Percentiles rank a stretch among this genome's conserved stretches.
Evolutionary conservation across 305 asterid species (phyloP).

Genomic region (Rubia peregrina): DNA sequence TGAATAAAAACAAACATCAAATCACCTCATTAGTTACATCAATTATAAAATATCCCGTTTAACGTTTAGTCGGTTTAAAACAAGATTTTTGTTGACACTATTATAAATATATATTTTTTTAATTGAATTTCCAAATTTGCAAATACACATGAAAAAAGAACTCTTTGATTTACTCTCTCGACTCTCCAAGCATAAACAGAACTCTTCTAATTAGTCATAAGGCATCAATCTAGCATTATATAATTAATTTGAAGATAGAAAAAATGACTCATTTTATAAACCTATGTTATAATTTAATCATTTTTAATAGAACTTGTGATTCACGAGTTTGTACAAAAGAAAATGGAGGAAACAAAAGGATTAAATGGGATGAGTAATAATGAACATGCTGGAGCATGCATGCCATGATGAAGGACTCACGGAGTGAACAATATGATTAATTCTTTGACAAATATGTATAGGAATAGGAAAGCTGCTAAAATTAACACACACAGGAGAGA

Average conservation of each 20-base stretch:
- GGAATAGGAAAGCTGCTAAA: constrained; percentile 1
- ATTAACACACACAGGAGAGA: neutral
- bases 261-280: no score
- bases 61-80: no score
- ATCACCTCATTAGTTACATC: no score
- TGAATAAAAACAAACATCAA: no score
- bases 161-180: neutral
- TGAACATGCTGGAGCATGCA: constrained; percentile 10
- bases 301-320: neutral
- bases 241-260: neutral
- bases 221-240: neutral
- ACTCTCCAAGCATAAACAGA: neutral
- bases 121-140: neutral
- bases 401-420: constrained; percentile 17
- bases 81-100: no score
- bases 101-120: no score
- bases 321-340: neutral
- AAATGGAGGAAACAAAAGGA: neutral
- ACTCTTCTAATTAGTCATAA: no score
- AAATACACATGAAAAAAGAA: neutral
- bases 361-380: constrained; percentile 3
- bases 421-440: constrained; percentile 1
- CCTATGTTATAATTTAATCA: no score
- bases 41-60: no score
- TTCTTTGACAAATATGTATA: neutral